Base-by-base conservation (phyloP, 495 filamentous ascomycete genomes). In the Hypoxylon fragiforme region DNA sequence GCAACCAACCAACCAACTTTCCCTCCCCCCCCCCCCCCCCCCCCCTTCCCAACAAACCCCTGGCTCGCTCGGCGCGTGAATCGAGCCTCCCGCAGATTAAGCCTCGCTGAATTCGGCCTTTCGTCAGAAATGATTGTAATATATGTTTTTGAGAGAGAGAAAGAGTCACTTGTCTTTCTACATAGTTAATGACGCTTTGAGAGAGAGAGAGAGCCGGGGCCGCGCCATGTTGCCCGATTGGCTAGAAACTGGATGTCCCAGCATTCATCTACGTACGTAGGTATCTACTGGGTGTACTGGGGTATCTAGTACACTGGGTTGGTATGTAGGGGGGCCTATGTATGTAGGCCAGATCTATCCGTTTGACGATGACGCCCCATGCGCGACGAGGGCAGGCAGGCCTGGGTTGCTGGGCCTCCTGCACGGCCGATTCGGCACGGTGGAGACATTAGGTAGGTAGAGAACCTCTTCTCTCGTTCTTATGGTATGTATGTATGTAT, bases 51-150 rank as follows among this genome's bases (percentile, higher is more conserved):
- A n/a, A n/a, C n/a, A n/a, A n/a, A n/a, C n/a, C n/a, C n/a, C n/a
- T n/a, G n/a, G n/a, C n/a, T n/a, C n/a, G n/a, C n/a, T n/a, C n/a
- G n/a, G n/a, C n/a, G 19, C 22, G 37, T 43, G 35, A 46, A 50
- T 61, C 50, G 51, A 55, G 41, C 36, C 13, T 51, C 37, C 30
- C 50, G 45, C 39, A 50, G n/a, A 18, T 35, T 11, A 12, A n/a
- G 4, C 16, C 41, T 51, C 41, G 21, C 41, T 34, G 51, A 37
- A 40, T 52, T 47, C 28, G 44, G 22, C 16, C 15, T 9, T 28
- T 30, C 12, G 41, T 56, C 41, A 61, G 35, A 55, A 55, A 48
- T 61, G 31, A 61, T 44, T 50, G 44, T 43, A 42, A 47, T 42
- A 13, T n/a, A 13, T 38, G 30, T 13, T 3, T 28, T 22, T 22